These are phyloP conservation scores for Blastobotrys ciferrii DNA, from an alignment of 1,139 yeast genomes.

Conservation along the genomic window DNA sequence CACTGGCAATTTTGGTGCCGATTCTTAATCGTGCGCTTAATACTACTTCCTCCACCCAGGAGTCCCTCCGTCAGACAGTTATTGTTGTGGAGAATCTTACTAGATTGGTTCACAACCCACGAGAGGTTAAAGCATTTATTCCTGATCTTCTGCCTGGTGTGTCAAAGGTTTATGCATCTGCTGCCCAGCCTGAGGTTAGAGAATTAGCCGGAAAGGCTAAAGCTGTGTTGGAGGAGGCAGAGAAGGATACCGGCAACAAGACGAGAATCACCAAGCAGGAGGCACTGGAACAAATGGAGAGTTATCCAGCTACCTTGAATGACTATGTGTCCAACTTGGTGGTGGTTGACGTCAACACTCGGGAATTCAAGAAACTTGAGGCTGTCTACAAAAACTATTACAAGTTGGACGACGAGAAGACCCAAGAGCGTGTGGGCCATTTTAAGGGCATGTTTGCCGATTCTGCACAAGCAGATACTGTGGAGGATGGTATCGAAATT, in stretches of 20 bases:
- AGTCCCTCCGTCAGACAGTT: constrained; percentile 93
- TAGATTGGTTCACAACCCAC: constrained; percentile 87
- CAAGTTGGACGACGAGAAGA: constrained; percentile 41
- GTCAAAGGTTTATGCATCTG: constrained; percentile 80
- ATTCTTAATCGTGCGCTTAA: constrained; percentile 88
- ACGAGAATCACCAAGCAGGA: constrained; percentile 64
- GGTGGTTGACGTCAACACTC: constrained; percentile 76
- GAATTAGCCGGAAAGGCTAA: constrained; percentile 87
- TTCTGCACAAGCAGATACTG: constrained; percentile 56
- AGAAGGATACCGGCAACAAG: constrained; percentile 65
- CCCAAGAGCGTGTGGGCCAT: constrained; percentile 48
- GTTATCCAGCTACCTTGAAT: constrained; percentile 39
- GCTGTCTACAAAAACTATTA: constrained; percentile 46
- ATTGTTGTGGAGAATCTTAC: constrained; percentile 95
- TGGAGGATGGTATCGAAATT: constrained; percentile 77
- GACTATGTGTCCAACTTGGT: constrained; percentile 57
- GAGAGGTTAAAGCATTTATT: constrained; percentile 84
- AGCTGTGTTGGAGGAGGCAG: constrained; percentile 77
- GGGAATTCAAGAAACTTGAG: constrained; percentile 78
- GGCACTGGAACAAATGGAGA: constrained; percentile 47
- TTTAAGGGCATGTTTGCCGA: constrained; percentile 63
- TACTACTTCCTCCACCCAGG: constrained; percentile 87
- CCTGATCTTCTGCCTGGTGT: constrained; percentile 89
- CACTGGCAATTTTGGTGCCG: constrained; percentile 85
- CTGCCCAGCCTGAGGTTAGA: constrained; percentile 95